These are phyloP conservation scores for Yamadazyma buinensis DNA, from an alignment of 1,139 yeast species.

Conservation along the genomic window DNA sequence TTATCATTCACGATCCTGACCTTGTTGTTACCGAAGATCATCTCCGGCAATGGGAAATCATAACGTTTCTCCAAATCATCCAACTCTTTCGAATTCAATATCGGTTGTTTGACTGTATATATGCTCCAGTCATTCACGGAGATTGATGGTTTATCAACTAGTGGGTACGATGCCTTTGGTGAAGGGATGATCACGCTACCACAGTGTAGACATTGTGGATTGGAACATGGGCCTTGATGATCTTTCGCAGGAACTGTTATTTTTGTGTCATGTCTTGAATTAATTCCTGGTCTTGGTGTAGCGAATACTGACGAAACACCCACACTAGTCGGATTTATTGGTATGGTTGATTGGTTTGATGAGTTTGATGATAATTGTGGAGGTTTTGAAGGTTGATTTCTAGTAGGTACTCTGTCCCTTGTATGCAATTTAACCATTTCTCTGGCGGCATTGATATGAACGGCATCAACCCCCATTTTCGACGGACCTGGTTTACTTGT, in stretches of 20 bases:
- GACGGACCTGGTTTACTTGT: too few species aligned
- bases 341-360: neutral
- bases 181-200: slow-evolving; percentile 72
- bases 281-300: neutral
- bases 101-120: slow-evolving; percentile 70
- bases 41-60: slow-evolving; percentile 88
- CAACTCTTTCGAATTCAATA: slow-evolving; percentile 68
- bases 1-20: slow-evolving; percentile 48
- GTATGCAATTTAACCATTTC: slow-evolving; percentile 52
- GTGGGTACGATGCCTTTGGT: slow-evolving; percentile 61
- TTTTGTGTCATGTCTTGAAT: neutral
- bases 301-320: neutral
- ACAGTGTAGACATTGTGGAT: slow-evolving; percentile 61
- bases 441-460: slow-evolving; percentile 60
- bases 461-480: slow-evolving; percentile 53
- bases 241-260: slow-evolving; percentile 31
- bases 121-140: slow-evolving; percentile 73
- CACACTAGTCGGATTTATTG: neutral
- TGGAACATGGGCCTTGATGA: slow-evolving; percentile 34
- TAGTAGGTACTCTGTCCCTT: slow-evolving; percentile 23
- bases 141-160: slow-evolving; percentile 63
- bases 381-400: neutral
- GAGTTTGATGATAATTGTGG: neutral
- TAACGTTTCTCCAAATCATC: slow-evolving; percentile 59
- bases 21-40: slow-evolving; percentile 90